Evolutionary conservation across 768 basidiomycete genomes (phyloP), one percentile per base, ranked within the genome.

Genomic region (Suillus subalutaceus): DNA sequence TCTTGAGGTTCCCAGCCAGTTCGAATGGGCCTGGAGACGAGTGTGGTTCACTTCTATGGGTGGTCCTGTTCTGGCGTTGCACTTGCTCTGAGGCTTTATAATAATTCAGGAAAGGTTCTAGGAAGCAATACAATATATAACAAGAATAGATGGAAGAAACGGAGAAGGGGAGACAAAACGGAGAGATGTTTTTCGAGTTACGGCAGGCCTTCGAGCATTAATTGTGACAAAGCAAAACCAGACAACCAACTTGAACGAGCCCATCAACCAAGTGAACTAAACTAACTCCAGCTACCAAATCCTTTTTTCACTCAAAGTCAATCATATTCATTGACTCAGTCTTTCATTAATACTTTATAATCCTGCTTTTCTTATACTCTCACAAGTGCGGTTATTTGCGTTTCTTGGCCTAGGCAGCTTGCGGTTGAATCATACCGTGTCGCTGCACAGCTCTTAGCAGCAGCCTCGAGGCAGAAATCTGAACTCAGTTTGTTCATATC

Each of bases 391-490:
- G 52, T 30, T 52, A 52, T 52, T 52, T 52, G 50, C 13, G 50
- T 52, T 52, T 50, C 23, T 16, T 46, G 44, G 44, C 37, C 37
- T 10, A 37, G 37, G 37, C 30, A 32, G 23, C 41, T 16, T 43
- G 41, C 53, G 30, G 56, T 56, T 30, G 2, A 53, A 30, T 53
- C 26, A 57, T 37, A 30, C 26, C 60, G 48, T 32, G 38, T 40
- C 65, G 61, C 65, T 53, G 38, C 67, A 67, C 66, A 67, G 71
- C 72, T 64, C 46, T 48, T n/a, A 48, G n/a, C 13, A 50, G 32
- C 23, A 67, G 75, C 74, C 75, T 77, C 75, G 75, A 75, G 74
- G 75, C 75, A 69, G 66, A 56, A 56, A 56, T 56, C 55, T 37
- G 55, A 56, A 56, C 55, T 56, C 55, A 56, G 55, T 56, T 56